Evolutionary conservation across 768 basidiomycete species (phyloP).

Genomic region (Auricularia cornea): DNA sequence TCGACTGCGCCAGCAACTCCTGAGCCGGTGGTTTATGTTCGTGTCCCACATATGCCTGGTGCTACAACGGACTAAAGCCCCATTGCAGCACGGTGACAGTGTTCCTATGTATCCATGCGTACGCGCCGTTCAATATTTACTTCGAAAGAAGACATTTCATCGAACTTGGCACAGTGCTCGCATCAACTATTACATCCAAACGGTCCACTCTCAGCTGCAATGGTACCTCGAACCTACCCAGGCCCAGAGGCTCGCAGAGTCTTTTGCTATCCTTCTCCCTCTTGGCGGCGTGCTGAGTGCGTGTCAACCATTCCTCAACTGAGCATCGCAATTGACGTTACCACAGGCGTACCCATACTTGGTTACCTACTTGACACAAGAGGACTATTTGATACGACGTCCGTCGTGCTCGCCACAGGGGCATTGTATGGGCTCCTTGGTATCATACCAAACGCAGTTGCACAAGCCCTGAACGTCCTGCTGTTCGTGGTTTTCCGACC

Average conservation of each 20-base stretch:
- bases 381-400: conserved; percentile 6
- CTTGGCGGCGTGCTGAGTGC: conserved; percentile 25
- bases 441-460: conserved; percentile 13
- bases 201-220: conserved; percentile 22
- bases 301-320: neutral
- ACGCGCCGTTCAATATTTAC: neutral
- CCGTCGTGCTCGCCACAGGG: conserved; percentile 20
- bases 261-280: conserved; percentile 29
- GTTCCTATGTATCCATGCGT: conserved; percentile 27
- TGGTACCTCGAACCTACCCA: conserved; percentile 19
- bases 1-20: conserved; percentile 19
- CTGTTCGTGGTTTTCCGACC: conserved; percentile 25
- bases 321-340: conserved; percentile 1
- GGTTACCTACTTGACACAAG: conserved; percentile 11
- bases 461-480: conserved; percentile 22
- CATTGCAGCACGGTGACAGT: conserved; percentile 16
- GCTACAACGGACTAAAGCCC: neutral
- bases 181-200: conserved; percentile 30
- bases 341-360: conserved; percentile 9
- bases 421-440: conserved; percentile 22
- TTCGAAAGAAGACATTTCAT: neutral
- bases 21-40: conserved; percentile 24
- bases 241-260: conserved; percentile 21
- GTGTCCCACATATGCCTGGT: conserved; percentile 3
- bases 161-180: conserved; percentile 6